Evolutionary conservation across 2,329 filamentous ascomycete genomes (phyloP).

Genomic region (Exophiala mesophila): DNA sequence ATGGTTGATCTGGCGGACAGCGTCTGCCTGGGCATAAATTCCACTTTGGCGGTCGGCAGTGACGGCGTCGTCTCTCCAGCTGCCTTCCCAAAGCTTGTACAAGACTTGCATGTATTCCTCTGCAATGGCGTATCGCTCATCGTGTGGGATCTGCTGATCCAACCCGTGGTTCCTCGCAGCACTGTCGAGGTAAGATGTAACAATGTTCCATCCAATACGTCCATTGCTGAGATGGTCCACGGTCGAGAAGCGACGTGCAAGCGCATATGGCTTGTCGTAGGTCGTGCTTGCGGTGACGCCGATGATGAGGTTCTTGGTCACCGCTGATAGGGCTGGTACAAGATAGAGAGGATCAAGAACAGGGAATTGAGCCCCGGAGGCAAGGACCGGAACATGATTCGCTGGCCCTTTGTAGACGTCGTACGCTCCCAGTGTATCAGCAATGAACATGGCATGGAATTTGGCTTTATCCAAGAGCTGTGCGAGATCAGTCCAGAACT

Average conservation of each 20-base stretch:
- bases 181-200: conserved; percentile 46
- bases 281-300: conserved; percentile 64
- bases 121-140: conserved; percentile 46
- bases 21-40: conserved; percentile 54
- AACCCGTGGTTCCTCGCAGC: conserved; percentile 47
- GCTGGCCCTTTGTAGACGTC: conserved; percentile 36
- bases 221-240: conserved; percentile 63
- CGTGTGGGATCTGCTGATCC: conserved; percentile 44
- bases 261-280: conserved; percentile 64
- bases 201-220: conserved; percentile 51
- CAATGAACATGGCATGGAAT: conserved; percentile 49
- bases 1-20: conserved; percentile 63
- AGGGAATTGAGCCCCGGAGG: conserved; percentile 38
- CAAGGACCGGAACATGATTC: conserved; percentile 36
- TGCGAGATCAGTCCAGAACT: conserved; percentile 45
- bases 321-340: conserved; percentile 45
- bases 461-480: conserved; percentile 45
- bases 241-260: conserved; percentile 61
- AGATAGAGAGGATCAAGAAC: conserved; percentile 39
- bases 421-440: conserved; percentile 37
- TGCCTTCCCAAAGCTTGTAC: conserved; percentile 50
- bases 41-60: conserved; percentile 54
- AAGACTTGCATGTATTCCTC: conserved; percentile 46
- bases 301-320: conserved; percentile 50
- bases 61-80: conserved; percentile 46